Evolutionary conservation across 495 filamentous ascomycete species (phyloP).

Genomic region (Hyaloscypha hepaticicola): DNA sequence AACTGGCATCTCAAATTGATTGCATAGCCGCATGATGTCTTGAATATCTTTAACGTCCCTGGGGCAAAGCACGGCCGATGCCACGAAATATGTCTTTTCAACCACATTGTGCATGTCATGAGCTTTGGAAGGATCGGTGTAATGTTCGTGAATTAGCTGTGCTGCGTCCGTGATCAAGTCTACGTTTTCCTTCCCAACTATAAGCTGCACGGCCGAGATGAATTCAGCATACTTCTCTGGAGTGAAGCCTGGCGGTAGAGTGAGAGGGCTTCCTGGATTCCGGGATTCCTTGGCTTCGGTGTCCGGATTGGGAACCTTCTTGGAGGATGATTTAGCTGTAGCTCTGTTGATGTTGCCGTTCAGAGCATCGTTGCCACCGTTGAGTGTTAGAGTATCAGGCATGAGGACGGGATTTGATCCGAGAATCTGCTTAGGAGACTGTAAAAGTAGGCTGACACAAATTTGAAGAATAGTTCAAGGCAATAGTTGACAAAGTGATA

Average conservation of each 20-base stretch:
- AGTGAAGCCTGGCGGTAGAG: slow-evolving; percentile 23
- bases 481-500: too few relatives aligned
- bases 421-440: too few relatives aligned
- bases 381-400: too few relatives aligned
- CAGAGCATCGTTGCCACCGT: too few relatives aligned
- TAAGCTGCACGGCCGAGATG: slow-evolving; percentile 5
- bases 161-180: slow-evolving; percentile 22
- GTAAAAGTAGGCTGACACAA: too few relatives aligned
- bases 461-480: too few relatives aligned
- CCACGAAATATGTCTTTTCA: slow-evolving; percentile 35
- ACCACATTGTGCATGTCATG: slow-evolving; percentile 34
- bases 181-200: slow-evolving; percentile 28
- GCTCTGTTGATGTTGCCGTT: too few relatives aligned
- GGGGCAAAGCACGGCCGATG: slow-evolving; percentile 43
- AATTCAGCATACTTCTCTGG: slow-evolving; percentile 16
- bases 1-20: slow-evolving; percentile 50
- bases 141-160: slow-evolving; percentile 24
- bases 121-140: slow-evolving; percentile 30
- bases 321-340: background rate
- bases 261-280: background rate
- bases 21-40: slow-evolving; percentile 44
- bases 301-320: background rate
- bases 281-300: background rate
- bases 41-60: slow-evolving; percentile 47
- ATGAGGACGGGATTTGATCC: too few relatives aligned